Conservation (phyloP, 495 filamentous ascomycete genomes). For the Bacidia rubella region DNA sequence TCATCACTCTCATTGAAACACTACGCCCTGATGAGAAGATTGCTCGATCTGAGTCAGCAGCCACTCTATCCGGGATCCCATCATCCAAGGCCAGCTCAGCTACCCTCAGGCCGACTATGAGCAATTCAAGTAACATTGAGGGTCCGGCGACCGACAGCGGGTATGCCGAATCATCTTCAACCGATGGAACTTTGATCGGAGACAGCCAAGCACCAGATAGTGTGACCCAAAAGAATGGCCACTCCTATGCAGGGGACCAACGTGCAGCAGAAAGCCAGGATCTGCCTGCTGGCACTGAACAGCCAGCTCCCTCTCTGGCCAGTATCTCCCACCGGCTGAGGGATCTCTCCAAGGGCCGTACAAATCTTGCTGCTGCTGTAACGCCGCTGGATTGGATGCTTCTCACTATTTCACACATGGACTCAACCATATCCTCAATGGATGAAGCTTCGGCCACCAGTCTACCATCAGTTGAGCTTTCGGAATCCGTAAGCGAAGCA, state of each 20-base stretch:
- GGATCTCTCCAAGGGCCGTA: neutral
- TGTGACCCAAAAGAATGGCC: neutral
- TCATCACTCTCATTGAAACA: conserved; percentile 55
- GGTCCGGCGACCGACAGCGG: conserved; percentile 8
- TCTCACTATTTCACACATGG: neutral
- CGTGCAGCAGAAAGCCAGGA: too few species aligned
- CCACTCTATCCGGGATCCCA: conserved; percentile 35
- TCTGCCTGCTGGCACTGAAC: too few species aligned
- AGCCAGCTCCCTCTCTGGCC: too few species aligned
- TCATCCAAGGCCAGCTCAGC: conserved; percentile 35
- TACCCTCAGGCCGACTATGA: conserved; percentile 9
- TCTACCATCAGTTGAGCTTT: too few species aligned
- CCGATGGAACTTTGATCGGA: conserved; percentile 40
- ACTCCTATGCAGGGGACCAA: neutral
- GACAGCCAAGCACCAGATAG: conserved; percentile 15
- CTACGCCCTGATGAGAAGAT: conserved; percentile 40
- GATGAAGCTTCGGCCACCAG: too few species aligned
- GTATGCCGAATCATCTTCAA: conserved; percentile 35
- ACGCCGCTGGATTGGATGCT: neutral
- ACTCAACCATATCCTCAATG: neutral
- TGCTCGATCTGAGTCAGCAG: conserved; percentile 31
- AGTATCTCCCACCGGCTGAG: neutral
- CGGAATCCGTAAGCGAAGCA: too few species aligned
- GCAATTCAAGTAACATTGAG: conserved; percentile 1
- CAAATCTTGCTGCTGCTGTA: neutral